These are phyloP conservation scores for Barnettozyma sp. DNA, from an alignment of 805 yeast species.

Conservation along the genomic window DNA sequence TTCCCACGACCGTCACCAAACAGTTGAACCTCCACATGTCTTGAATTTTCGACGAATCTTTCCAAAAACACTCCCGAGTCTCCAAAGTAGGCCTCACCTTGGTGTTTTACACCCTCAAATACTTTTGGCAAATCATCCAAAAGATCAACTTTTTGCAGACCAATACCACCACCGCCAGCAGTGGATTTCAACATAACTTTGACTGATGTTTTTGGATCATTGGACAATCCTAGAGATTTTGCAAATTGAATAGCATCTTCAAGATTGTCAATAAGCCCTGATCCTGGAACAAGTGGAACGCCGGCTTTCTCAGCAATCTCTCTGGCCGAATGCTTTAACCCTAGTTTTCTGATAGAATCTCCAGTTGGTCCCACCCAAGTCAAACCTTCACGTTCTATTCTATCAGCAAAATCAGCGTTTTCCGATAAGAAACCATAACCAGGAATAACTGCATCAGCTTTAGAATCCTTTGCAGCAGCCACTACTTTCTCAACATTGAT, in stretches of 20 bases:
- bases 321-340: constrained; percentile 94
- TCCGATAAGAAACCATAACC: constrained; percentile 97
- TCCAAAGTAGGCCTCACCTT: constrained; percentile 88
- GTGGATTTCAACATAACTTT: constrained; percentile 97
- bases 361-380: constrained; percentile 97
- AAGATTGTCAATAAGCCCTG: constrained; percentile 67
- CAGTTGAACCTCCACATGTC: constrained; percentile 96
- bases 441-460: constrained; percentile 94
- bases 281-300: constrained; percentile 97
- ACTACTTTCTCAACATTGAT: constrained; percentile 79
- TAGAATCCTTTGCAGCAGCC: constrained; percentile 73
- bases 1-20: constrained; percentile 93
- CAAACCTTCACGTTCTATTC: constrained; percentile 75
- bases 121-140: constrained; percentile 76
- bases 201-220: constrained; percentile 39
- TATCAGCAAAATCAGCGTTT: constrained; percentile 92
- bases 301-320: constrained; percentile 87
- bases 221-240: constrained; percentile 44
- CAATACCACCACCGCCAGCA: constrained; percentile 99
- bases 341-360: constrained; percentile 83
- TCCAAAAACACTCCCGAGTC: constrained; percentile 94
- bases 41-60: constrained; percentile 87
- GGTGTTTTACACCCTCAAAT: constrained; percentile 87
- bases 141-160: constrained; percentile 86
- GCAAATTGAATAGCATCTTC: constrained; percentile 76